Evolutionary conservation across 108 stramenopile genomes (phyloP).

Genomic region (Cafeteria roenbergensis): DNA sequence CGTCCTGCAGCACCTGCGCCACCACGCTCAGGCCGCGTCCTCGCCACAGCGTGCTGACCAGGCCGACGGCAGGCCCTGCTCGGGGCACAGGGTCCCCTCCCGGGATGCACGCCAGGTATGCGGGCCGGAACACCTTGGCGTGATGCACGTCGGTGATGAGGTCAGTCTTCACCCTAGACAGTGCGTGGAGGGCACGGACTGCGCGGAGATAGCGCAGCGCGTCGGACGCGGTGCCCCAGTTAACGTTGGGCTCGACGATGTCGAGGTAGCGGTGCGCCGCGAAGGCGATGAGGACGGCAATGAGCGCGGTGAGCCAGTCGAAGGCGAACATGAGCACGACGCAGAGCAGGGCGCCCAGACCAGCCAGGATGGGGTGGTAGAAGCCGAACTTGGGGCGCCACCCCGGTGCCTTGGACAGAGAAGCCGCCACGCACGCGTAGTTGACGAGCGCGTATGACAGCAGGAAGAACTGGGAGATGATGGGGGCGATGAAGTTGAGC

Average conservation of each 20-base stretch:
- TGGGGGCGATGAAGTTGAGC: slow-evolving; percentile 57
- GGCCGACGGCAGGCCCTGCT: background rate
- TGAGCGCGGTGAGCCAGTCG: slow-evolving; percentile 28
- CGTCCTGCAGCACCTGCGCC: background rate
- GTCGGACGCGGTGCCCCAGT: slow-evolving; percentile 20
- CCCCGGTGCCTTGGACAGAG: slow-evolving; percentile 51
- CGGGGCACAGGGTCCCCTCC: background rate
- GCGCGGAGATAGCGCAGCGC: slow-evolving; percentile 12
- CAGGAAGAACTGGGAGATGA: slow-evolving; percentile 61
- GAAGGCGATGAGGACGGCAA: slow-evolving; percentile 28
- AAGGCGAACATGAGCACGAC: slow-evolving; percentile 51
- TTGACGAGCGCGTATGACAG: slow-evolving; percentile 61
- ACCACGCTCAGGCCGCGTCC: slow-evolving; percentile 1
- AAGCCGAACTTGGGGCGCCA: slow-evolving; percentile 60
- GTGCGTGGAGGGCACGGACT: slow-evolving; percentile 4
- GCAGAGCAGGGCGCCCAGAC: slow-evolving; percentile 54
- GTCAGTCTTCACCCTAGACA: slow-evolving; percentile 4
- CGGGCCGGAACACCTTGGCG: slow-evolving; percentile 19
- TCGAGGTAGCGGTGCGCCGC: slow-evolving; percentile 42
- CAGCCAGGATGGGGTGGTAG: slow-evolving; percentile 55
- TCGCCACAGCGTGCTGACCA: background rate
- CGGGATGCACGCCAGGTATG: slow-evolving; percentile 12
- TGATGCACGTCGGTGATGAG: background rate
- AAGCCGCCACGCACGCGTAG: slow-evolving; percentile 52
- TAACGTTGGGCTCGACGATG: slow-evolving; percentile 1